phyloP scores from a whole-genome alignment of 768 basidiomycete genomes.

The Mycena kentingensis region DNA sequence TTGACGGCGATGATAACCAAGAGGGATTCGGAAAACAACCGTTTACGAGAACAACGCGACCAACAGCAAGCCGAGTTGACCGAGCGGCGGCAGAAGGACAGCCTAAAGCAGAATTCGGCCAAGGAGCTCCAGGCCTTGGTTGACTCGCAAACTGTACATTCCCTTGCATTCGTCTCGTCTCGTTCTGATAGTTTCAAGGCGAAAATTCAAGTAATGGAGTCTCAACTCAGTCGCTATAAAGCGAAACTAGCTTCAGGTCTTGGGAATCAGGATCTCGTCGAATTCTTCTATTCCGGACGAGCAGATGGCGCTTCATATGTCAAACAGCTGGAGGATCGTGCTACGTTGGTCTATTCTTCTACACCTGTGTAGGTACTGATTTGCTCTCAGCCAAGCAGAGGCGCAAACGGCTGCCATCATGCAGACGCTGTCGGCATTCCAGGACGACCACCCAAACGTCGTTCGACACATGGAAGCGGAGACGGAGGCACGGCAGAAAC shows the following conservation, averaged over 20 bases:
- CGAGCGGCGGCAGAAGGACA: slow-evolving; percentile 70
- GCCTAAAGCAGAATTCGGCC: slow-evolving; percentile 54
- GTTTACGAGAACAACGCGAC: slow-evolving; percentile 74
- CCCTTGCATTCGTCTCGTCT: slow-evolving; percentile 8
- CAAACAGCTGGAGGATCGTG: slow-evolving; percentile 51
- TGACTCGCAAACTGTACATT: slow-evolving; percentile 58
- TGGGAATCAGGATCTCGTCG: slow-evolving; percentile 70
- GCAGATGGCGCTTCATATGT: slow-evolving; percentile 55
- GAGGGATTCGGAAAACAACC: slow-evolving; percentile 64
- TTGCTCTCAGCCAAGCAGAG: slow-evolving; percentile 49
- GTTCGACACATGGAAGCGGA: slow-evolving; percentile 52
- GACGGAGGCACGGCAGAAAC: slow-evolving; percentile 49
- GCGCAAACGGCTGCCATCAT: slow-evolving; percentile 51
- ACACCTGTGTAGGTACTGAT: slow-evolving; percentile 16
- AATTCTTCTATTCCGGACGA: slow-evolving; percentile 63
- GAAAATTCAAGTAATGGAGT: slow-evolving; percentile 68
- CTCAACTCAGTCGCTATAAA: slow-evolving; percentile 74
- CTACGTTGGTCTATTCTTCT: slow-evolving; percentile 47
- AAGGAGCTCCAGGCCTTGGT: slow-evolving; percentile 68
- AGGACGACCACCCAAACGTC: slow-evolving; percentile 55
- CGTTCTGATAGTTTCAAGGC: slow-evolving; percentile 46
- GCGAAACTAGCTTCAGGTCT: slow-evolving; percentile 74
- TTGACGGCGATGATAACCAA: slow-evolving; percentile 60
- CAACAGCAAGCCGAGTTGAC: slow-evolving; percentile 61
- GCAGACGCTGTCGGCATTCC: slow-evolving; percentile 49